Evolutionary conservation across 257 asterid species (phyloP).

Genomic region (Catharanthus roseus): DNA sequence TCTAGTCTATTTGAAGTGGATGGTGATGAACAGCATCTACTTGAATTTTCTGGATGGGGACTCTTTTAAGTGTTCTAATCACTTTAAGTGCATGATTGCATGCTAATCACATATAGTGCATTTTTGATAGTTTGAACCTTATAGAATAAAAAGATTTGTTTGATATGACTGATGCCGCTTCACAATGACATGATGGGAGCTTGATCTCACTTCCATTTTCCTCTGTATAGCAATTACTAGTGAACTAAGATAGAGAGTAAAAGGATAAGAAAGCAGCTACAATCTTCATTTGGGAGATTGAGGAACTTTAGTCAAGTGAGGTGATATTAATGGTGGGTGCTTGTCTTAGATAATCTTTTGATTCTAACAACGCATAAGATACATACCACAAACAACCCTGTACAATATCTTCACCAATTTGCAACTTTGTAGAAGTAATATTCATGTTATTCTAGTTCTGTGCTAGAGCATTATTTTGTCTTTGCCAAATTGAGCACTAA

Average conservation of each 20-base stretch:
- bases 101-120: not conserved
- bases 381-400: not conserved
- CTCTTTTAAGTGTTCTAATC: not conserved
- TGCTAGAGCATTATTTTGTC: not conserved
- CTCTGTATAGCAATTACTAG: not conserved
- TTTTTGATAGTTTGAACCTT: not conserved
- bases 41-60: not conserved
- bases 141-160: not conserved
- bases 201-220: not conserved
- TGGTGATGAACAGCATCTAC: not conserved
- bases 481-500: not conserved
- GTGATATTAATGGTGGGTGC: not conserved
- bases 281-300: not conserved
- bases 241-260: not conserved
- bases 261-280: not conserved
- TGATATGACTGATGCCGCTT: not conserved
- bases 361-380: not conserved
- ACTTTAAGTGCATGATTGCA: not conserved
- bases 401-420: not conserved
- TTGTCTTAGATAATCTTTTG: not conserved
- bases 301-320: not conserved
- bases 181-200: not conserved
- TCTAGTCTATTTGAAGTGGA: not conserved
- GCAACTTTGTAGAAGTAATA: not conserved
- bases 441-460: not conserved